These are phyloP conservation scores for Isoetes taiwanensis DNA, from an alignment of 75 land plant genomes.

Conservation along the genomic window DNA sequence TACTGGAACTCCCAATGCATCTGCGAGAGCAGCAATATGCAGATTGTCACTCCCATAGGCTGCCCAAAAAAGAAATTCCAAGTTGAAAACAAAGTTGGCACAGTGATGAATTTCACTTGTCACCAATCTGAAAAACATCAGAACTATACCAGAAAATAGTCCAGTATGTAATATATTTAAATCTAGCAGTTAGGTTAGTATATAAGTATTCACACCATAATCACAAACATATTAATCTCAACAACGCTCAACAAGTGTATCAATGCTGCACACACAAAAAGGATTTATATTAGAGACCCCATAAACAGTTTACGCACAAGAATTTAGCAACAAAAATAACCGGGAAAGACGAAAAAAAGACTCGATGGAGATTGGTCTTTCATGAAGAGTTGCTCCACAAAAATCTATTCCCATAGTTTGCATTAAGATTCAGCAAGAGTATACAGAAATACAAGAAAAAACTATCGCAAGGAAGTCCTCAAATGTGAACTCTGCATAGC, in stretches of 20 bases:
- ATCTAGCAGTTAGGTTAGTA: no score
- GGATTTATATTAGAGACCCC: not conserved
- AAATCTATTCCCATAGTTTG: no score
- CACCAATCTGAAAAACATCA: slow-evolving; percentile 95
- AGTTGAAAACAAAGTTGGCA: slow-evolving; percentile 84
- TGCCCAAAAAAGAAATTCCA: no score
- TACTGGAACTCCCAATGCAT: slow-evolving; percentile 85
- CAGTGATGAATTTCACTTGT: slow-evolving; percentile 81
- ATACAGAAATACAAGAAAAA: no score
- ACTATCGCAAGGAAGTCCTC: slow-evolving; percentile 84
- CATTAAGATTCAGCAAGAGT: no score
- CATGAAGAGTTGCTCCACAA: no score
- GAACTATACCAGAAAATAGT: slow-evolving; percentile 53
- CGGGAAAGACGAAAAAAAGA: not conserved
- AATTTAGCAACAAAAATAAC: not conserved
- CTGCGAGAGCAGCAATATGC: slow-evolving; percentile 77
- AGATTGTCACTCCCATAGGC: slow-evolving; percentile 99
- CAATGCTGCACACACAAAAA: slow-evolving; percentile 31
- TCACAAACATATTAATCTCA: slow-evolving; percentile 71
- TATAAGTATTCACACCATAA: slow-evolving; percentile 76
- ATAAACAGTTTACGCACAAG: no score
- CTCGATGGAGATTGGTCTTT: not conserved
- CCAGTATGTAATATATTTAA: no score
- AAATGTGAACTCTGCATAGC: slow-evolving; percentile 84
- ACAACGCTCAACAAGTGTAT: slow-evolving; percentile 47